Evolutionary conservation across 768 basidiomycete genomes (phyloP), one percentile per base, ranked within the genome.

Genomic region (Boletus rubescentipes): DNA sequence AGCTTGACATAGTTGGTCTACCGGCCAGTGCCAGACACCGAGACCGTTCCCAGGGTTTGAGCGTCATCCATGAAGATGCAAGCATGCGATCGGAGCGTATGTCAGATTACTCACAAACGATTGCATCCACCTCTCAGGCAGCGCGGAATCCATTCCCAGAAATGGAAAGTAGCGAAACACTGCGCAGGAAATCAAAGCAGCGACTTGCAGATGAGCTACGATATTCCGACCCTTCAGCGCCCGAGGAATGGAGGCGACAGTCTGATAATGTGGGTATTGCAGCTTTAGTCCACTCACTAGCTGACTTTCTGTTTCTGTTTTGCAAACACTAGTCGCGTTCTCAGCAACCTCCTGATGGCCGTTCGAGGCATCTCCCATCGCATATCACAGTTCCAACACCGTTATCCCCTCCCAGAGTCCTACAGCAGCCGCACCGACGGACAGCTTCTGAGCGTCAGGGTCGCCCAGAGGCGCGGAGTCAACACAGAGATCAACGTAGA

Each of bases 151-250:
- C 55, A 0, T 46, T 57, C 20, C 58, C 55, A 42, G 62, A 61
- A 18, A 52, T 39, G 55, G 53, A 55, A 18, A 62, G 61, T 5
- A 55, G 47, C 16, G 70, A 66, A 20, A 57, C 58, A 0, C 26
- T 54, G 4, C 58, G 50, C 8, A 54, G 55, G 43, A 57, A 42
- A 40, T 31, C 60, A 26, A 73, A 65, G 7, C 72, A 73, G 14
- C 51, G 57, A 16, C 49, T 73, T 9, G 72, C 72, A 18, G 73
- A 73, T 18, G 68, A 67, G n/a, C 43, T 74, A 29, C 61, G 72
- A 35, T 69, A 73, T 50, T 73, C 72, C 9, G 54, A 73, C 49
- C 69, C 72, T 31, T 52, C 64, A 4, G 56, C 60, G 46, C 45
- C 63, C 3, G 72, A 72, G 26, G 55, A 61, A n/a, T 74, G 72